A percentile compares a stretch with the other conserved stretches of the same genome.
phyloP scores from a whole-genome alignment of 2,329 filamentous ascomycete species.

The Cladosporium sp. region DNA sequence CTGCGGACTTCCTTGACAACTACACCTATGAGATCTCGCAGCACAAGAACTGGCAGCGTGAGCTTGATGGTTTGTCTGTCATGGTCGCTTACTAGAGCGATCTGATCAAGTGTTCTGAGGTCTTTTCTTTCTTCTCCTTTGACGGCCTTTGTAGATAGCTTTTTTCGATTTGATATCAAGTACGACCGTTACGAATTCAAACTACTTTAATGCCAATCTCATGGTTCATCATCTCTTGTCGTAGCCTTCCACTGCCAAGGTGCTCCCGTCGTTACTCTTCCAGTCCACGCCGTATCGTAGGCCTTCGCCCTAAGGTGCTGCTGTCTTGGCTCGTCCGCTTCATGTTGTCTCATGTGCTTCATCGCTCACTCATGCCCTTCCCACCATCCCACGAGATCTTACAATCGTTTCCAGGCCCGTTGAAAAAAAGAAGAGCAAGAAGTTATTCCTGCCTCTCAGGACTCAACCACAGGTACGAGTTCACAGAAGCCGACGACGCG shows the following conservation, averaged over 20 bases:
- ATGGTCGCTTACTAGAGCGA: constrained; percentile 63
- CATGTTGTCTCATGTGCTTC: too few species aligned
- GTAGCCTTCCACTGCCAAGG: too few species aligned
- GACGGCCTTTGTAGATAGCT: background rate
- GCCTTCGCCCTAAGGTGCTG: too few species aligned
- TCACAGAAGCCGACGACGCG: background rate
- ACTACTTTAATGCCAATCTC: background rate
- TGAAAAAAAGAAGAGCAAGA: too few species aligned
- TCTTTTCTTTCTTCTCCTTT: background rate
- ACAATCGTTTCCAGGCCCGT: too few species aligned
- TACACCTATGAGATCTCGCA: constrained; percentile 66
- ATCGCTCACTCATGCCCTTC: too few species aligned
- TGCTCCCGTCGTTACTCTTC: too few species aligned
- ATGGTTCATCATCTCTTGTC: too few species aligned
- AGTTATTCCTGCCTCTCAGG: background rate
- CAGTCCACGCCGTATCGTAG: too few species aligned
- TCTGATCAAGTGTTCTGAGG: background rate
- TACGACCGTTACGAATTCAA: background rate
- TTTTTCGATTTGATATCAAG: constrained; percentile 18
- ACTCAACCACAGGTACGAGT: constrained; percentile 6
- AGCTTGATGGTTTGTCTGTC: constrained; percentile 63
- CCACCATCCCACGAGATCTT: too few species aligned
- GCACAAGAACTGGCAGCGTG: constrained; percentile 70
- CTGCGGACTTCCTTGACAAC: constrained; percentile 64
- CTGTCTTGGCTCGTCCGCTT: too few species aligned